Evolutionary conservation across 2,329 filamentous ascomycete species (phyloP), one percentile per base, ranked within the genome.

Genomic region (Cercospora sojina): DNA sequence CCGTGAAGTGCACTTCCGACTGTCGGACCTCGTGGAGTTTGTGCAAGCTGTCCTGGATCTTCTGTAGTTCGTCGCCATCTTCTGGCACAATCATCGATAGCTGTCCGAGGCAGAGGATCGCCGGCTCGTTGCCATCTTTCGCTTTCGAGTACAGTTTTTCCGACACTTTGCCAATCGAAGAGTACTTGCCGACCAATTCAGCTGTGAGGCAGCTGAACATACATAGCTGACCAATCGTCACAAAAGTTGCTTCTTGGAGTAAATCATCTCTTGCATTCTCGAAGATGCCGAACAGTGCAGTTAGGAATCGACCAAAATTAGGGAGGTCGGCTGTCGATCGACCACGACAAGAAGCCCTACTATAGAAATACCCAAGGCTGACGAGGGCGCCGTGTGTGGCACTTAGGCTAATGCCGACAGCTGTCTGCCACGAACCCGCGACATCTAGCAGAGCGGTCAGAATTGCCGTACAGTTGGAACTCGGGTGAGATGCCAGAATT

Each of bases 1-100:
- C 88, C 0, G 92, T 87, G 76, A 99, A 97, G 69, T 97, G 94
- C 1, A 93, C 86, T 77, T 98, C 94, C 0, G 91, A 87, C 72
- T 93, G 90, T 71, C 91, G 91, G 51, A 95, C 87, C 75, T 97
- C 93, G 72, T 96, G 90, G 3, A 98, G 82, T 9, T 84, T 84
- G 75, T 93, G 91, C 0, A 98, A 81, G 29, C 86, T 87, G 10
- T 87, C 83, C 12, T 92, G 79, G 5, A 96, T 85, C 9, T 83
- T 80, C 1, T 79, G 79, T 1, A 91, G 77, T 1, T 77, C 73
- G 2, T 77, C 73, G 1, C 79, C 75, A 47, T 82, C 78, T 35
- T 85, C 81, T 12, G 82, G 79, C 2, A 88, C 78, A 1, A 90
- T 86, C 61, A 92, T 85, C 0, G 90, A 88, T 3, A 98, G 80